These are phyloP conservation scores for Aphanoascus verrucosus DNA, from an alignment of 2,329 filamentous ascomycete species.

Conservation along the genomic window DNA sequence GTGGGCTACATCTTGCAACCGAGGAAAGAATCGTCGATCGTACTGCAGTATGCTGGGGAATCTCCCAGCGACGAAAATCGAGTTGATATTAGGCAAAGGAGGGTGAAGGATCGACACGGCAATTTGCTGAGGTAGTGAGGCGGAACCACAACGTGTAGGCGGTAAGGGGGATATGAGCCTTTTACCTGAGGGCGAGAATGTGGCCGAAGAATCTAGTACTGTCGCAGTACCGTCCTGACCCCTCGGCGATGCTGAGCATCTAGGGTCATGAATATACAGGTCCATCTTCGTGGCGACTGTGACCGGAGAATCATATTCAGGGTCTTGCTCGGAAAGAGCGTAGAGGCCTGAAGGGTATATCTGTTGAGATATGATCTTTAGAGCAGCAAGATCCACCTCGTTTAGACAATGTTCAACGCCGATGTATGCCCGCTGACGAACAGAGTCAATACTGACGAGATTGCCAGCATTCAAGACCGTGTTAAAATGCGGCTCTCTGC, in stretches of 20 bases:
- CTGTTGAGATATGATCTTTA: constrained; percentile 58
- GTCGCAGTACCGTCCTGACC: background rate
- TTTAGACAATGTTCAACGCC: constrained; percentile 66
- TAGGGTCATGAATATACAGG: constrained; percentile 71
- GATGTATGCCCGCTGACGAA: constrained; percentile 60
- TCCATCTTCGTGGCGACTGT: constrained; percentile 75
- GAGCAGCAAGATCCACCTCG: constrained; percentile 67
- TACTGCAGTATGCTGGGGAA: constrained; percentile 85
- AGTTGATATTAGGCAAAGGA: constrained; percentile 53
- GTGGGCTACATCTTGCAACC: constrained; percentile 65
- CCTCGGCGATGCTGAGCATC: constrained; percentile 26
- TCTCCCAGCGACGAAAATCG: constrained; percentile 79
- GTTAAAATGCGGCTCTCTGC: constrained; percentile 15
- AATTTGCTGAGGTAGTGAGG: constrained; percentile 66
- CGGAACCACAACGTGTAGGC: constrained; percentile 40
- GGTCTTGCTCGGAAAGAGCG: constrained; percentile 58
- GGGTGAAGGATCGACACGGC: constrained; percentile 75
- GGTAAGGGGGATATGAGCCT: constrained; percentile 24
- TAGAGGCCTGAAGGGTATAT: constrained; percentile 75
- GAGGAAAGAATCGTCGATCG: constrained; percentile 74
- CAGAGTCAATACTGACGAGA: constrained; percentile 68
- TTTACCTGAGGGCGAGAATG: constrained; percentile 5
- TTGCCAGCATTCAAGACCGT: constrained; percentile 53
- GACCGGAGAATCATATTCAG: constrained; percentile 54
- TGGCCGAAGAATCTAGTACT: background rate